Percentiles rank a stretch among this genome's conserved stretches.
These are phyloP conservation scores for Trichosporon sp. DNA, from an alignment of 1,284 basidiomycete species.

Conservation along the genomic window DNA sequence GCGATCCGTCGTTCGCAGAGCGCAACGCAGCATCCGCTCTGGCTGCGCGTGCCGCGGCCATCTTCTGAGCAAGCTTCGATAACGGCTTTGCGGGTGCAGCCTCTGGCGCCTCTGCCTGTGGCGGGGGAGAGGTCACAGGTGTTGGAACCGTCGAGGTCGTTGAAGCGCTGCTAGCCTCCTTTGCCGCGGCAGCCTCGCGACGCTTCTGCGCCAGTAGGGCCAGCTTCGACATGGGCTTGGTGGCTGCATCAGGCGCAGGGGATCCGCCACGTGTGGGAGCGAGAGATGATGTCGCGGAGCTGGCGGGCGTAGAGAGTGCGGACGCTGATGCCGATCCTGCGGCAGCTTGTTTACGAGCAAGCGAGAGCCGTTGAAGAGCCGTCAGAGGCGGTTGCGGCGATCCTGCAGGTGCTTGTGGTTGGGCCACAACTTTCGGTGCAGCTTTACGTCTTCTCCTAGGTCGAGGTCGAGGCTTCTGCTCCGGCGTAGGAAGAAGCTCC, in stretches of 20 bases:
- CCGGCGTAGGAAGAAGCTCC: constrained; percentile 33
- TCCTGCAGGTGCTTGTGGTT: constrained; percentile 2
- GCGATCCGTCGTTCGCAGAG: constrained; percentile 13
- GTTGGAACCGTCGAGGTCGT: constrained; percentile 5
- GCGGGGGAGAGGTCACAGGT: constrained; percentile 48
- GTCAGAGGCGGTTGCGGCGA: constrained; percentile 54
- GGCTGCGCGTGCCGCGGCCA: constrained; percentile 46
- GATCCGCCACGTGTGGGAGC: not conserved
- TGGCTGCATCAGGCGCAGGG: not conserved
- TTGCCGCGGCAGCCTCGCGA: constrained; percentile 39
- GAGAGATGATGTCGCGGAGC: not conserved
- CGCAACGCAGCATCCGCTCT: constrained; percentile 16
- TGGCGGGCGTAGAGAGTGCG: constrained; percentile 21
- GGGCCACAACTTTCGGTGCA: not conserved
- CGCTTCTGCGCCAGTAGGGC: constrained; percentile 63
- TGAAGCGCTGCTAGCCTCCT: constrained; percentile 3
- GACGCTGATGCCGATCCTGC: constrained; percentile 9
- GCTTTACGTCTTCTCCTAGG: not conserved
- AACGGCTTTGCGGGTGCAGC: constrained; percentile 45
- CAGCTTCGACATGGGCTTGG: constrained; percentile 59
- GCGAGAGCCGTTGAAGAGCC: constrained; percentile 64
- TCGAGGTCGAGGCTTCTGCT: constrained; percentile 28
- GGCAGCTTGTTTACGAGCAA: constrained; percentile 48
- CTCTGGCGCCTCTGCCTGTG: constrained; percentile 51
- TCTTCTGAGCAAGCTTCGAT: constrained; percentile 54